phyloP scores from a whole-genome alignment of 2,329 filamentous ascomycete species.

The Arthrobotrys megalospora region DNA sequence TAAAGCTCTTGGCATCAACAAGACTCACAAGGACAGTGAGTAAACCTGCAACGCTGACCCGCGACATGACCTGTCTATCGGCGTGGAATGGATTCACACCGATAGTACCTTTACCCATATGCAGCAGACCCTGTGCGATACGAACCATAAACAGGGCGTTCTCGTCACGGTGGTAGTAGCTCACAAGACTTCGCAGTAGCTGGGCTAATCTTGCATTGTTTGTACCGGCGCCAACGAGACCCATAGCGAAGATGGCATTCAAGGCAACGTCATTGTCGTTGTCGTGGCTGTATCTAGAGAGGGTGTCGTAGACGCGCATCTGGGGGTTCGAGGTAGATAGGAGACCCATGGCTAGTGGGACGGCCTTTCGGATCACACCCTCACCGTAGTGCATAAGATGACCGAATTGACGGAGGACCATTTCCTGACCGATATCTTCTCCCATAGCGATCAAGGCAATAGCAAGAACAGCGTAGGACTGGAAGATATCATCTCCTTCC shows the following conservation, averaged over 20 bases:
- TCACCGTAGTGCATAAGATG: constrained; percentile 99
- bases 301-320: constrained; percentile 99
- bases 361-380: constrained; percentile 94
- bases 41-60: constrained; percentile 89
- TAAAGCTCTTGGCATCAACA: constrained; percentile 86
- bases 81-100: constrained; percentile 99
- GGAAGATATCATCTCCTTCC: constrained; percentile 90
- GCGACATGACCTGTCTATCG: constrained; percentile 93
- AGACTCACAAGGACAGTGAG: constrained; percentile 91
- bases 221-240: constrained; percentile 93
- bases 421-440: constrained; percentile 97
- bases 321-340: constrained; percentile 98
- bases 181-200: constrained; percentile 91
- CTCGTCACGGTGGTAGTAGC: constrained; percentile 97
- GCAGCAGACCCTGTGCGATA: constrained; percentile 88
- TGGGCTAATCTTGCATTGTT: constrained; percentile 98
- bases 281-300: constrained; percentile 97
- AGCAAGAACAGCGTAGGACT: constrained; percentile 95
- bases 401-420: constrained; percentile 97
- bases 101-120: constrained; percentile 99
- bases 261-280: constrained; percentile 98
- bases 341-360: constrained; percentile 95
- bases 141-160: constrained; percentile 99
- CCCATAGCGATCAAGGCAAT: constrained; percentile 97
- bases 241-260: constrained; percentile 99